Base-by-base conservation (phyloP, 2,329 filamentous ascomycete species). In the Trichoderma atrobrunneum region DNA sequence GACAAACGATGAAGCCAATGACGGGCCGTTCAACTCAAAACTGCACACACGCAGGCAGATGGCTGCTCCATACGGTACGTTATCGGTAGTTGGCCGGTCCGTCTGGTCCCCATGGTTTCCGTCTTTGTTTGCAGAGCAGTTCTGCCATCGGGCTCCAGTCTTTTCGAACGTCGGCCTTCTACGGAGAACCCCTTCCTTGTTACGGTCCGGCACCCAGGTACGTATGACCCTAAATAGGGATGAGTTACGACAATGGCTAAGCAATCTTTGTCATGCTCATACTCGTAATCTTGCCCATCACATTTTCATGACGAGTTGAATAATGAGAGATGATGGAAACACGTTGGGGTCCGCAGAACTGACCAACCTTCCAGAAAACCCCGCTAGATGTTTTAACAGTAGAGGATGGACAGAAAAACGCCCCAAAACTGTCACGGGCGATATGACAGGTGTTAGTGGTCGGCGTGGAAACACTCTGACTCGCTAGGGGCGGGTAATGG, bases 361-460 rank as follows among this genome's bases (percentile, higher is more conserved):
- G 26, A 2, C 28, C 59, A 62, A 30, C 32, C 26, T 60, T 54
- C 57, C 26, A 62, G 21, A 34, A 61, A 30, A 7, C 30, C 28
- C 67, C 39, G 28, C 30, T 12, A 54, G 39, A 36, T 21, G 28
- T 21, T 70, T 6, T 43, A 70, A 54, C 11, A 51, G 48, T 16
- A 5, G 43, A 54, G 10, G 39, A 34, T 30, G 18, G 32, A 57
- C 51, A 28, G 10, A 57, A 28, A 61, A 62, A 26, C 12, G 12
- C 30, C 8, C 26, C 6, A 30, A 60, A 68, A 7, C 34, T 21
- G 30, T 34, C 36, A 30, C 34, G 10, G 8, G 67, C 39, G 21
- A 43, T 28, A 30, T 54, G 67, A 62, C 67, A 70, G n/a, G 51
- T 62, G 39, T 43, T 70, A 70, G 67, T 70, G 39, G 56, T 34